Evolutionary conservation across 176 grass and related monocot genomes (phyloP), one percentile per base, ranked within the genome.

Genomic region (Carex kokanica): DNA sequence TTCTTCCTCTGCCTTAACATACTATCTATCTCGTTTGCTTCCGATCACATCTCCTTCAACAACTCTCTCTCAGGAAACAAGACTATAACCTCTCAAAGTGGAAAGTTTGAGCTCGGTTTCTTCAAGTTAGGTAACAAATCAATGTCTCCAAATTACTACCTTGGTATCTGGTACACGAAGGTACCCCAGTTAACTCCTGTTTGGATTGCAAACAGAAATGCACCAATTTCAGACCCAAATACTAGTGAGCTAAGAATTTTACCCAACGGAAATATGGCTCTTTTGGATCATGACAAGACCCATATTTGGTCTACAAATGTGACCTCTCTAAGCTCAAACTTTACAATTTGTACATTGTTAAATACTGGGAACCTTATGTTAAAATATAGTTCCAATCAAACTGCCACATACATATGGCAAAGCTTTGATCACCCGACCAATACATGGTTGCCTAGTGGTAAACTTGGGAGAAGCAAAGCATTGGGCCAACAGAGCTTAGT

Each of bases 121-220:
- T 74, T 74, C 69, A 36, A 74, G 2, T 47, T 47, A 74, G 34
- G 16, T 74, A 74, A 74, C 36, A 74, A 21, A 2, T 84, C 81
- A 23, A 0, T 40, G 3, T 74, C 13, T 59, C 45, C 56, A 0
- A 78, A 43, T 57, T 80, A 87, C 72, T 91, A 88, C 63, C 54
- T 91, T 49, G 86, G 78, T 9, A 80, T 91, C 17, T 88, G 89
- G 89, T 86, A 91, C 86, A 86, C 63, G 51, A 82, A 89, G 67
- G 79, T 91, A 10, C 36, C 86, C 3, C n/a, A 74, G 43, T 53
- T 56, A 11, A 86, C 71, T 25, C 40, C 71, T 13, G 83, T 79
- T 0, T 91, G 89, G 86, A 68, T 83, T 61, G 89, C 86, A 32
- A 91, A 91, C 36, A 59, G 79, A 43, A 84, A 54, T 17, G 29